Base-by-base conservation (phyloP, 2,329 filamentous ascomycete genomes). In the Diaporthe vexans region DNA sequence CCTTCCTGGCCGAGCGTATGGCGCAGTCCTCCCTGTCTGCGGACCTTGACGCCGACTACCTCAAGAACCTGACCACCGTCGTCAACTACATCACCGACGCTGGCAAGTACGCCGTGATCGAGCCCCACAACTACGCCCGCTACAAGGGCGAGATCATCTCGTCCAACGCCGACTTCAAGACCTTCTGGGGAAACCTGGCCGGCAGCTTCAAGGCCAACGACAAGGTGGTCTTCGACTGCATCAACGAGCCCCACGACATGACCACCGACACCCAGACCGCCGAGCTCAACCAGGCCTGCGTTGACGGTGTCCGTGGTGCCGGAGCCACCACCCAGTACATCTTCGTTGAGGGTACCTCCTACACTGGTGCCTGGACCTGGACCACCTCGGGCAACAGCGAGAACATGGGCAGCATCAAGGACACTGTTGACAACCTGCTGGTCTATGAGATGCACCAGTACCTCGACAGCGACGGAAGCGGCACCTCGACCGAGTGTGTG, bases 211-310 rank as follows among this genome's bases (percentile, higher is more conserved):
- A 83, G 75, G 79, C 80, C 79, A 90, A 92, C 82, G 78, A 82
- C 63, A 84, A 85, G 52, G 90, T 92, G 79, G 86, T 92, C 79
- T 92, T 92, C 76, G 90, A 92, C 82, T 91, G 89, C 76, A 92
- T 92, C 87, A 93, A 92, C 81, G 91, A 92, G 84, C 92, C 90
- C 81, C 85, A 92, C 80, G 87, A 88, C 80, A 91, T 92, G 86
- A 88, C 90, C 78, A 89, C 72, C 15, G 69, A 91, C 81, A 81
- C 81, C 1, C 86, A 91, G 15, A 90, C 92, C 17, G 83, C 89
- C 15, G 81, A 87, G 77, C 88, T 92, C 65, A 92, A 92, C 86
- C 91, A 92, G 80, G 90, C 89, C 17, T 91, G 90, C 75, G 91
- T 92, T 78, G 80, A 91, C 79, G 89, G 86, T 76, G 91, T 92